A percentile compares a stretch with the other conserved stretches of the same genome.
These are phyloP conservation scores for Stephania yunnanensis DNA, from an alignment of 164 flowering plant species.

Conservation along the genomic window DNA sequence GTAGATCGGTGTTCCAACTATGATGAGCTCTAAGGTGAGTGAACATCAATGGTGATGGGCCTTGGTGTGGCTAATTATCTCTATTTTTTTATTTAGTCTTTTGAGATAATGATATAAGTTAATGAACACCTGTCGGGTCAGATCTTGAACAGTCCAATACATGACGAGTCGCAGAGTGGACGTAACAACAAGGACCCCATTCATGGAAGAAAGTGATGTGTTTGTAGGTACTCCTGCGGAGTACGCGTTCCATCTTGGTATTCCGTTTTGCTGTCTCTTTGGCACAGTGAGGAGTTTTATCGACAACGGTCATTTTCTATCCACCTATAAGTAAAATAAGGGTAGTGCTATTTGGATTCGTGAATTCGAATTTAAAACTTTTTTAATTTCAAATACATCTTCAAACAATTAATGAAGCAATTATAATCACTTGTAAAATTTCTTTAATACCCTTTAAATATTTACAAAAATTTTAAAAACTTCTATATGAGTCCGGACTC, in stretches of 20 bases:
- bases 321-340: neutral
- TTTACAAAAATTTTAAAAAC: too few species aligned
- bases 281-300: neutral
- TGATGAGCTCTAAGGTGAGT: neutral
- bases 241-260: neutral
- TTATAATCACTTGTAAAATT: too few species aligned
- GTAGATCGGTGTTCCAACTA: neutral
- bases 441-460: too few species aligned
- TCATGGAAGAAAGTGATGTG: neutral
- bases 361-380: too few species aligned
- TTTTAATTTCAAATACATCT: too few species aligned
- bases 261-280: neutral
- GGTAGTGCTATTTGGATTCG: too few species aligned
- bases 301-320: neutral
- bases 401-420: too few species aligned
- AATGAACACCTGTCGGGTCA: constrained; percentile 3
- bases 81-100: neutral
- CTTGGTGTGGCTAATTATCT: neutral
- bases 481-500: too few species aligned
- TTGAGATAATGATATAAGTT: neutral
- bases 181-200: neutral
- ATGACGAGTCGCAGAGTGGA: neutral
- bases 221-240: neutral
- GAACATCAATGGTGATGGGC: neutral
- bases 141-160: constrained; percentile 1